phyloP scores from a whole-genome alignment of 495 filamentous ascomycete species.

The Penicillium roqueforti region DNA sequence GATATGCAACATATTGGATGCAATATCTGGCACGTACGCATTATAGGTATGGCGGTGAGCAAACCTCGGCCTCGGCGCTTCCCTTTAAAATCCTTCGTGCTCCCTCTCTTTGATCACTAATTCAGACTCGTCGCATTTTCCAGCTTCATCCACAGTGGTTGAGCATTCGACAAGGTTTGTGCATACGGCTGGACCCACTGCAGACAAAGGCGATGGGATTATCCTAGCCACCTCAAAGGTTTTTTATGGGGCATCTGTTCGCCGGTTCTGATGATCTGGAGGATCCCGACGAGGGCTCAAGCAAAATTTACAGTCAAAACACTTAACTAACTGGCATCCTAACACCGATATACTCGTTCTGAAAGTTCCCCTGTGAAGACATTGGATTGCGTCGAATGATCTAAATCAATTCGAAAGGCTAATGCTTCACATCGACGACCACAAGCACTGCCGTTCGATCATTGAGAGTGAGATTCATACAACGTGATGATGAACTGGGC shows the following conservation, averaged over 20 bases:
- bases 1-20: not conserved
- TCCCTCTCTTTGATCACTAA: not conserved
- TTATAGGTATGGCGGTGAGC: not conserved
- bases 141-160: not conserved
- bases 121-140: not conserved
- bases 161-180: not conserved
- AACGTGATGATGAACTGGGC: no score
- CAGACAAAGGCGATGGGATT: not conserved
- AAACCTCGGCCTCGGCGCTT: not conserved
- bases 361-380: no score
- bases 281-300: not conserved
- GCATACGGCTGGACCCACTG: not conserved
- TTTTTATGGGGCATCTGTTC: not conserved
- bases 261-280: not conserved
- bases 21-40: not conserved
- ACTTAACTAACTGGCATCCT: not conserved
- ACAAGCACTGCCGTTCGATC: no score
- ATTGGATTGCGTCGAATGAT: no score
- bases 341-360: constrained; percentile 27
- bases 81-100: not conserved
- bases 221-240: not conserved
- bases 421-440: no score
- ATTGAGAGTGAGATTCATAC: no score
- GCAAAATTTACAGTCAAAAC: not conserved
- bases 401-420: no score